Percentiles rank a stretch among this genome's conserved stretches.
Evolutionary conservation across 1,284 basidiomycete species (phyloP).

Genomic region (Cryptococcus maquisensis): DNA sequence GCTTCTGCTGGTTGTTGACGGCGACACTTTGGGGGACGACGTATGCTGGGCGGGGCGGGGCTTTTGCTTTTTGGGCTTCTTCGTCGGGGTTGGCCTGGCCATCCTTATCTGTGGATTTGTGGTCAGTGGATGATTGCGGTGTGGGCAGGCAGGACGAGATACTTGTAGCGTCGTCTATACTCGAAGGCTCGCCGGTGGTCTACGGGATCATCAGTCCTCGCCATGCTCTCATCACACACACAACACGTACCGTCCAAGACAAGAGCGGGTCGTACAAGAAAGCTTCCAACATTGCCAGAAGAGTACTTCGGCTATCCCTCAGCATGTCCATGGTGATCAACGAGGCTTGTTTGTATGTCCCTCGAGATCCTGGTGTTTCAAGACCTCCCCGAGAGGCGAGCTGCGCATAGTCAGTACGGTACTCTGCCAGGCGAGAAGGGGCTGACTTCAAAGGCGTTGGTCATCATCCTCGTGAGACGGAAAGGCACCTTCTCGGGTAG

Average conservation of each 20-base stretch:
- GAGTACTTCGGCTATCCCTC: slow-evolving; percentile 29
- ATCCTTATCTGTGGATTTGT: neutral
- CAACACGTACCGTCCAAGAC: slow-evolving; percentile 59
- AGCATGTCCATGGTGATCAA: slow-evolving; percentile 36
- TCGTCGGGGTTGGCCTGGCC: neutral
- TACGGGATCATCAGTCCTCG: neutral
- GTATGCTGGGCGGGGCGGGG: neutral
- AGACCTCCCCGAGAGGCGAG: slow-evolving; percentile 31
- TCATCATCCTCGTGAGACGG: slow-evolving; percentile 44
- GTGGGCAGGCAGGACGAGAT: too few species aligned
- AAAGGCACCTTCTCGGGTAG: slow-evolving; percentile 44
- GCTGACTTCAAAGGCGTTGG: slow-evolving; percentile 41
- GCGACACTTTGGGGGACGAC: slow-evolving; percentile 15
- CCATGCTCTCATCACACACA: neutral
- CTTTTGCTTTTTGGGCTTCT: neutral
- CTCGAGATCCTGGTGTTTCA: slow-evolving; percentile 32
- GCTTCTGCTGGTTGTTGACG: neutral
- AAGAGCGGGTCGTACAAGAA: slow-evolving; percentile 87
- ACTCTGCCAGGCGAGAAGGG: too few species aligned
- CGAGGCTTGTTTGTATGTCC: slow-evolving; percentile 39
- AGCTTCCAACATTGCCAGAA: slow-evolving; percentile 50
- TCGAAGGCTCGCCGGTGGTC: neutral
- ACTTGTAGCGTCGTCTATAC: neutral
- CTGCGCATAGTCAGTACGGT: slow-evolving; percentile 7
- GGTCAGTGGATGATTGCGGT: too few species aligned